These are phyloP conservation scores for Cordyceps sp. DNA, from an alignment of 2,329 filamentous ascomycete genomes.

Conservation along the genomic window DNA sequence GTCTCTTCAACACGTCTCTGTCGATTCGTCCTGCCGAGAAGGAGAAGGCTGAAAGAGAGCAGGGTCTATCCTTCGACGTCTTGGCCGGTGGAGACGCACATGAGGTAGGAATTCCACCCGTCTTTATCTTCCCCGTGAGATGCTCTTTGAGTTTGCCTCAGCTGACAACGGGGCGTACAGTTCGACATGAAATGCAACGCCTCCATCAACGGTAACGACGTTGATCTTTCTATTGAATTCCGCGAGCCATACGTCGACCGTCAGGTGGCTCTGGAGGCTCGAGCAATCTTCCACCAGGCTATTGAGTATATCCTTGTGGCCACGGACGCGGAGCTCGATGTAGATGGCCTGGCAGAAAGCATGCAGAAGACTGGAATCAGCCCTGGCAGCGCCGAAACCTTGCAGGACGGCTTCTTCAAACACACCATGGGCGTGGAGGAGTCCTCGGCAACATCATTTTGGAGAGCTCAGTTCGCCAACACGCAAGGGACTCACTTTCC, in stretches of 20 bases:
- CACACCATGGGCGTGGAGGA: slow-evolving; percentile 1
- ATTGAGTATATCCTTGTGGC: slow-evolving; percentile 1
- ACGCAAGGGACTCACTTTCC: slow-evolving; percentile 2
- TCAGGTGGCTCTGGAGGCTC: background rate
- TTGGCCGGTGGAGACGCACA: slow-evolving; percentile 5
- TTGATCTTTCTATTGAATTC: slow-evolving; percentile 3
- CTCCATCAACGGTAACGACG: background rate
- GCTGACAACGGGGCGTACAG: background rate
- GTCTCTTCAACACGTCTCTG: slow-evolving; percentile 16
- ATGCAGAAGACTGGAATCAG: background rate
- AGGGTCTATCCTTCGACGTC: slow-evolving; percentile 1
- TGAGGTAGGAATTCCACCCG: background rate
- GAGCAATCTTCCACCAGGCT: slow-evolving; percentile 1
- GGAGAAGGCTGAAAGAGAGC: background rate
- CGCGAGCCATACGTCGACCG: slow-evolving; percentile 2
- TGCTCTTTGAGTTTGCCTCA: background rate
- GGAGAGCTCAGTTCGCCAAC: slow-evolving; percentile 2
- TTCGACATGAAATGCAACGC: slow-evolving; percentile 3
- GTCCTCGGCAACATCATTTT: slow-evolving; percentile 1
- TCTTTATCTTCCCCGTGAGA: too few species aligned
- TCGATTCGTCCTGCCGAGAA: slow-evolving; percentile 11
- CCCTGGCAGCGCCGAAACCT: background rate
- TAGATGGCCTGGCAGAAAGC: background rate
- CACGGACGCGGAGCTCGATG: background rate
- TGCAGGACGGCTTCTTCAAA: slow-evolving; percentile 3